Evolutionary conservation across 2,329 filamentous ascomycete species (phyloP), one percentile per base, ranked within the genome.

Genomic region (Diplodia intermedia): DNA sequence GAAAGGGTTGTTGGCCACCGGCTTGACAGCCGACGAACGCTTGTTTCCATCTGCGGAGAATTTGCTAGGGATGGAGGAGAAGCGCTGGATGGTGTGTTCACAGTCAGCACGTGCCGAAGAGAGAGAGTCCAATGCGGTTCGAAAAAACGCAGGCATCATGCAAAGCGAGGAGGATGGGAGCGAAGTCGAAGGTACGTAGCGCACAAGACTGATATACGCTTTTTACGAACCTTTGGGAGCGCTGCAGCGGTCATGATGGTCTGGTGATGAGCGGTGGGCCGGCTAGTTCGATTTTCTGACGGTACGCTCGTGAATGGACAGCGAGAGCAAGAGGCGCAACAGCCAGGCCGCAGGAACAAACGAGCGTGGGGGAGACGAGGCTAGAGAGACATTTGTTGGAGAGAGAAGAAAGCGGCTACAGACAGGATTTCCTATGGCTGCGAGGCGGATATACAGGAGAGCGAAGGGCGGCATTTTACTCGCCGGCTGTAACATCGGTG

Each of bases 241-340:
- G 47, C 43, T 23, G 60, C 60, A 33, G 60, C 47, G 47, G 60
- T 52, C 60, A 63, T 63, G 60, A 36, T 53, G 47, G 47, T 52
- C 47, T 63, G 60, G n/a, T 38, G 57, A 43, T 43, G 1, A 3
- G 3, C 1, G 29, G 12, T 14, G 20, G n/a, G 33, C n/a, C 12
- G 54, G n/a, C 33, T 9, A 31, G 4, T 20, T 15, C 11, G 54
- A 2, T 47, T 47, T 47, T n/a, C 8, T 33, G 57, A 43, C 57
- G n/a, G n/a, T n/a, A n/a, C n/a, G n/a, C n/a, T n/a, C n/a, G 57
- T 60, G 36, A 29, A 18, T 29, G n/a, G 36, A 20, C 6, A 14
- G 15, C 18, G 33, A 40, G 23, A 14, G 23, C 36, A 26, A 14
- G 55, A 60, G 33, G 54, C 54, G 54, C 55, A 18, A 56, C 36